A percentile compares a stretch with the other conserved stretches of the same genome.
These are phyloP conservation scores for Coemansia sp. DNA, from an alignment of 192 early-diverging fungal genomes.

Conservation along the genomic window DNA sequence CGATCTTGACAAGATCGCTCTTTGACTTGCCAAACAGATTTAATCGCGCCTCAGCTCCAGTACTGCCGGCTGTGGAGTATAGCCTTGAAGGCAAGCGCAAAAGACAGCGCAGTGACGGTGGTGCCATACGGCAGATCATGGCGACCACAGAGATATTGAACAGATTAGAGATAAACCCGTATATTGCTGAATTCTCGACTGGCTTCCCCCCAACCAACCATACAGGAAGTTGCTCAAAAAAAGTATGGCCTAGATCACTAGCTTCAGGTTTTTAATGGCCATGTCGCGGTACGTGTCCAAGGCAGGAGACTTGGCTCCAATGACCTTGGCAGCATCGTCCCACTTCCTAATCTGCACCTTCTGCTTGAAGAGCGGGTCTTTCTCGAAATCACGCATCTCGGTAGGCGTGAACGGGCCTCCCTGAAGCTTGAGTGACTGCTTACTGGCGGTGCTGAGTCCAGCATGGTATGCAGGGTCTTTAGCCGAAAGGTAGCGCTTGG, in stretches of 20 bases:
- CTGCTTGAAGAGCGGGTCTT: conserved; percentile 53
- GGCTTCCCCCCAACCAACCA: not conserved
- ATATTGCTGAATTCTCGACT: not conserved
- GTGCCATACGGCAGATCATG: not conserved
- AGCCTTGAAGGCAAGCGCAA: not conserved
- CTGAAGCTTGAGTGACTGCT: conserved; percentile 56
- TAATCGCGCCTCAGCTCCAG: not conserved
- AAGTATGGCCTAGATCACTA: conserved; percentile 4
- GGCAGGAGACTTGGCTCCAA: conserved; percentile 44
- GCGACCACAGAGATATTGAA: not conserved
- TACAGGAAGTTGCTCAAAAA: not conserved
- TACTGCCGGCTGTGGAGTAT: not conserved
- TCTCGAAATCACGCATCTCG: conserved; percentile 50
- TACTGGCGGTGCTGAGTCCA: conserved; percentile 52
- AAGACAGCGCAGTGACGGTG: not conserved
- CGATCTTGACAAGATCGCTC: conserved; percentile 11
- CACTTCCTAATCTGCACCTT: conserved; percentile 58
- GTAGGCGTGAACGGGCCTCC: conserved; percentile 50
- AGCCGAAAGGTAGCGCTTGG: conserved; percentile 58
- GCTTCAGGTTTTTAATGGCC: conserved; percentile 37
- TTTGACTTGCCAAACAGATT: conserved; percentile 43
- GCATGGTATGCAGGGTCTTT: conserved; percentile 49
- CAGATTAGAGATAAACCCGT: too few relatives aligned
- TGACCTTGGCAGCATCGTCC: conserved; percentile 56
- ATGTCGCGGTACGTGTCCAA: conserved; percentile 48